Base-by-base conservation (phyloP, 805 yeast genomes). In the Yarrowia hollandica region DNA sequence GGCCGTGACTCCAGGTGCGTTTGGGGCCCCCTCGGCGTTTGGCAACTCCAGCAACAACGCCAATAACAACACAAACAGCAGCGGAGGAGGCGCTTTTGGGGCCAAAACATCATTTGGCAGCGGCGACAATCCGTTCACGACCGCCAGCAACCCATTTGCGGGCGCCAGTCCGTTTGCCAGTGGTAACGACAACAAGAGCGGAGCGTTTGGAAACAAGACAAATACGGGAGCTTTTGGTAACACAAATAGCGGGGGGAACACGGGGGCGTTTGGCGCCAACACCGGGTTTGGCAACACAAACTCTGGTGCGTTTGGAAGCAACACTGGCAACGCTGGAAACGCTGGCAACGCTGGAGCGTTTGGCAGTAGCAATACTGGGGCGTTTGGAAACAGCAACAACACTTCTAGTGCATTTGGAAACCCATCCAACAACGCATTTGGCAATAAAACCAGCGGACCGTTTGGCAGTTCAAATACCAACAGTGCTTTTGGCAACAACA, bases 61-160 rank as follows among this genome's bases (percentile, higher is more conserved):
- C 33, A 41, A 25, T 16, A 41, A 16, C 31, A 23, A 15, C 16
- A 41, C n/a, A 22, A 7, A 23, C 19, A 10, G 19, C 19, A 6
- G 16, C 34, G 16, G 25, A 0, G 30, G 23, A 5, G 34, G 50
- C 5, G 50, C 54, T 1, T 44, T 44, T 15, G 54, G 54, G 11
- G 25, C 54, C 2, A 28, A 44, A 21, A 44, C 19, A 26, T 19
- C 26, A n/a, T 62, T 42, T 41, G 71, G 65, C 52, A 66, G 55
- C 18, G 50, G 39, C 2, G 41, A 52, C 42, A 57, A 15, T 21
- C 35, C 61, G 5, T 56, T 57, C 44, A 23, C 46, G n/a, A 14
- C 62, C 11, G 54, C 50, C 2, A 2, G 10, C 1, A 44, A 44
- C 19, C 54, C 54, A 14, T 44, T 44, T 35, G 25, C 22, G n/a